Evolutionary conservation across 306 rosid species (phyloP), one percentile per base, ranked within the genome.

Genomic region (Cicer arietinum): DNA sequence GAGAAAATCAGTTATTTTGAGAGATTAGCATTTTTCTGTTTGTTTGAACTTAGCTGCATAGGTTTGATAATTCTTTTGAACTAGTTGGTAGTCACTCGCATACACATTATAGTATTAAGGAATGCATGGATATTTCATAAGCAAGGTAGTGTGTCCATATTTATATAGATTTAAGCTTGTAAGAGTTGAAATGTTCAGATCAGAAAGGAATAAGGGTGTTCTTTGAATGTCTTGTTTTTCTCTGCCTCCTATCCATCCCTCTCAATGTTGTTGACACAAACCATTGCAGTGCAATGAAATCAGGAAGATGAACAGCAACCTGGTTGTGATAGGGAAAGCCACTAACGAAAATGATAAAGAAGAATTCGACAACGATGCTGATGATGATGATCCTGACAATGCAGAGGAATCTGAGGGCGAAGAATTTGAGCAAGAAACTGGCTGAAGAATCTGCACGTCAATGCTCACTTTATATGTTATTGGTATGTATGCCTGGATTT

Each of bases 381-480:
- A 83, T 57, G 86, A 79, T 7, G 84, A 83, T 17, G 97, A 93
- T 16, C 88, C 79, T 0, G 98, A 91, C 85, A 88, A 91, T 73
- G 97, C 85, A 61, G 98, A 91, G 70, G 97, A 91, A 63, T 88
- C 96, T 5, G 98, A 91, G 64, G 97, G 92, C 3, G 98, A 94
- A 86, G 97, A 94, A 25, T 91, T 90, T 79, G 98, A 91, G 88
- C 97, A 90, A 75, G 98, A 94, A 90, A 90, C 97, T 25, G 86
- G 90, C 72, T 94, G 87, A 94, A 83, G 62, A 67, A 58, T 43
- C 54, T 81, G 74, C 37, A n/a, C 53, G 16, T 68, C 37, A 63
- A 10, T 51, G 9, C 30, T 75, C 35, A 7, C 37, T 10, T 10
- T 67, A 18, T 54, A 66, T 51, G 52, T 30, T 73, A 50, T 67